Percentiles rank a stretch among this genome's conserved stretches.
phyloP scores from a whole-genome alignment of 768 basidiomycete genomes.

The Suillus placidus region DNA sequence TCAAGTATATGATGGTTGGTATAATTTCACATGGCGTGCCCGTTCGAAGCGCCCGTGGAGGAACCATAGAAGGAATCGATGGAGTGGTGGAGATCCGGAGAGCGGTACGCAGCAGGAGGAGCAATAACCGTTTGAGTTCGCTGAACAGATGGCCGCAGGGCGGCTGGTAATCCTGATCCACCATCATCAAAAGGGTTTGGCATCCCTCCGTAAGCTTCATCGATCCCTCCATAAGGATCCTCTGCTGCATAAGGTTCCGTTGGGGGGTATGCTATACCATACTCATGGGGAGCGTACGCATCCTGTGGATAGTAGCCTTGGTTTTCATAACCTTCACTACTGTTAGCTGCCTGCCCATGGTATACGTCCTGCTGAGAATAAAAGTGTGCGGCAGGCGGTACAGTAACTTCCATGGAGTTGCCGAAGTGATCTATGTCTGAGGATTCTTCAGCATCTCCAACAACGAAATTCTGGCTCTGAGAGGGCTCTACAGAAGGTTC shows the following conservation, averaged over 20 bases:
- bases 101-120: slow-evolving; percentile 7
- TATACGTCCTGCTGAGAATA: slow-evolving; percentile 26
- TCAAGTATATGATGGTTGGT: not conserved
- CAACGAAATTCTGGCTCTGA: slow-evolving; percentile 11
- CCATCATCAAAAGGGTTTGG: slow-evolving; percentile 20
- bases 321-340: slow-evolving; percentile 8
- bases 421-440: slow-evolving; percentile 29
- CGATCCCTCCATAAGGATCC: slow-evolving; percentile 20
- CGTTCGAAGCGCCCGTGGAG: not conserved
- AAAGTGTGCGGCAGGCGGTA: slow-evolving; percentile 21
- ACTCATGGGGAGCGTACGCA: slow-evolving; percentile 26
- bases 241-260: slow-evolving; percentile 26
- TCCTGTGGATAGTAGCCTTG: slow-evolving; percentile 25
- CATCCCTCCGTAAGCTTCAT: slow-evolving; percentile 10
- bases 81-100: slow-evolving; percentile 23
- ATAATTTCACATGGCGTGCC: not conserved
- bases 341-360: slow-evolving; percentile 11
- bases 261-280: slow-evolving; percentile 33
- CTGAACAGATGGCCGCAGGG: slow-evolving; percentile 21
- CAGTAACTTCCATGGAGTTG: slow-evolving; percentile 19
- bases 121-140: slow-evolving; percentile 2
- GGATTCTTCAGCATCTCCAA: slow-evolving; percentile 19
- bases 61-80: slow-evolving; percentile 32
- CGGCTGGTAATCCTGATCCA: slow-evolving; percentile 16
- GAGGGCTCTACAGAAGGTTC: slow-evolving; percentile 16